phyloP scores from a whole-genome alignment of 805 yeast genomes.

The Spathaspora sp. region DNA sequence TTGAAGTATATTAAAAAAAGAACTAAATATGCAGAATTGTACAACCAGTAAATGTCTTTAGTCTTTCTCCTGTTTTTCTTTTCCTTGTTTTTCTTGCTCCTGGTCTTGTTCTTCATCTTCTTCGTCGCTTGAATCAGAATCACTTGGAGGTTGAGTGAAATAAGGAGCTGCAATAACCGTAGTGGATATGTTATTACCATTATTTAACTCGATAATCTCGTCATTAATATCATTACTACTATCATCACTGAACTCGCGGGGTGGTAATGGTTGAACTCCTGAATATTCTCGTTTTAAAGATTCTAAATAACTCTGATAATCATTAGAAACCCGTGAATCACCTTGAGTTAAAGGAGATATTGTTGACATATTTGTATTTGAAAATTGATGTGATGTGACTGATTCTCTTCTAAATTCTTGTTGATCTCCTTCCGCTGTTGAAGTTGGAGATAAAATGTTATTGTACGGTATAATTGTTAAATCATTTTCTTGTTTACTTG shows the following conservation, averaged over 20 bases:
- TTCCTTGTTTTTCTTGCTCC: neutral
- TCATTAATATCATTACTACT: neutral
- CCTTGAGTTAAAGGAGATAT: neutral
- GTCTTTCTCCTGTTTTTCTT: neutral
- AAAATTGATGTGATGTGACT: constrained; percentile 1
- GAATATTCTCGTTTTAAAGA: constrained; percentile 6
- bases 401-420: constrained; percentile 1
- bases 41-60: neutral
- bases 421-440: constrained; percentile 4
- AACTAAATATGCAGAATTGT: neutral
- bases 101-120: constrained; percentile 1
- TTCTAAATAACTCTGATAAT: constrained; percentile 8
- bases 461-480: constrained; percentile 15
- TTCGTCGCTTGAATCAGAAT: constrained; percentile 23
- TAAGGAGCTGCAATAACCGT: constrained; percentile 36
- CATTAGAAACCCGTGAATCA: constrained; percentile 3
- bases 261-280: neutral
- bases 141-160: constrained; percentile 35
- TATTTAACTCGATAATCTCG: neutral
- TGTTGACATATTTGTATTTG: neutral
- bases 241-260: neutral
- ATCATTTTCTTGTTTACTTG: constrained; percentile 1
- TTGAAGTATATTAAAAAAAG: neutral
- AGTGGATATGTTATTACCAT: neutral
- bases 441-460: constrained; percentile 10